Base-by-base conservation (phyloP, 2,329 filamentous ascomycete genomes). In the Corinectria fuckeliana region DNA sequence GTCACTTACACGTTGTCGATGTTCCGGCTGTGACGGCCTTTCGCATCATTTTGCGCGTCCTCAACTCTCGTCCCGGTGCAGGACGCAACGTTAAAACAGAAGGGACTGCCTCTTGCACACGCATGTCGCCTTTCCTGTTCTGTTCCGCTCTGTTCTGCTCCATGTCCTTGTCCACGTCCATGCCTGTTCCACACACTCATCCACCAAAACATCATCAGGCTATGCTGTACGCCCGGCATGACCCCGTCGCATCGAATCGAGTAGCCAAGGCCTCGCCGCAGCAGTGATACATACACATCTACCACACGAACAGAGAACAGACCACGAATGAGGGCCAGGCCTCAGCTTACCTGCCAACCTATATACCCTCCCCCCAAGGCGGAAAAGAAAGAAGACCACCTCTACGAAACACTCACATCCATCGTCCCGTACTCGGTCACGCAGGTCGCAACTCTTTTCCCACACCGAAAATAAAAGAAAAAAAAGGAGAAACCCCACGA, bases 331-430 rank as follows among this genome's bases (percentile, higher is more conserved):
- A n/a, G n/a, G n/a, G n/a, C n/a, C n/a, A n/a, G n/a, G n/a, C n/a
- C n/a, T 36, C 32, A 36, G 32, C 32, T 36, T 36, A 36, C 32
- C n/a, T n/a, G n/a, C n/a, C n/a, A n/a, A n/a, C n/a, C n/a, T n/a
- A n/a, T n/a, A n/a, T n/a, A 28, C 26, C 11, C 11, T 7, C 14
- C 28, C 10, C 34, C 28, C 30, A 9, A 6, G 28, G 25, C 26
- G 23, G 26, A 50, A 50, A 38, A 28, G 26, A 28, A 47, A 23
- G n/a, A 38, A 28, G 52, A 54, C 47, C 56, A 49, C 21, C 25
- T n/a, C n/a, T n/a, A n/a, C n/a, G n/a, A n/a, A n/a, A n/a, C n/a
- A n/a, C n/a, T n/a, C n/a, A n/a, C n/a, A n/a, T n/a, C n/a, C n/a
- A 44, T 28, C 47, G 34, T 32, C 30, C 13, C 13, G 30, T 5